Conservation (phyloP, 192 early-diverging fungal species). For the Rhizophagus clarus region DNA sequence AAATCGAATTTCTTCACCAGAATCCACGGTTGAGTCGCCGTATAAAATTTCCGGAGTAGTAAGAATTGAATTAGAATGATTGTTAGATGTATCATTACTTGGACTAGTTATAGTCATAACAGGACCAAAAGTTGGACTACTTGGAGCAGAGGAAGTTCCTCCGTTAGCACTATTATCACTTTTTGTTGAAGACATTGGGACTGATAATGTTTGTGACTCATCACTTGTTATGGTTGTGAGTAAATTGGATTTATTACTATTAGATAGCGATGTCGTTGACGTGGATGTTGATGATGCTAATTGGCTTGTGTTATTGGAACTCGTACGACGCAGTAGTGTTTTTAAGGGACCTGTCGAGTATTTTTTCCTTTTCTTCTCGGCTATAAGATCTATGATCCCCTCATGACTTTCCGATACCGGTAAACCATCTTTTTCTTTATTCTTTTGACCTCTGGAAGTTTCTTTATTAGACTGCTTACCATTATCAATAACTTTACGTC, state of each 20-base stretch:
- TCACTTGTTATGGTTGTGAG: conserved; percentile 1
- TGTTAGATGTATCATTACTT: conserved; percentile 33
- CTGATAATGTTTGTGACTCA: not conserved
- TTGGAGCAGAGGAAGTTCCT: not conserved
- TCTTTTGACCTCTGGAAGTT: not conserved
- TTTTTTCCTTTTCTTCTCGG: conserved; percentile 30
- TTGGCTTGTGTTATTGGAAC: conserved; percentile 14
- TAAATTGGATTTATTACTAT: not conserved
- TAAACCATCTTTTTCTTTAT: not conserved
- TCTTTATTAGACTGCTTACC: not conserved
- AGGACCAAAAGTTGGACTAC: conserved; percentile 17
- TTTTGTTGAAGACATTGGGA: not conserved
- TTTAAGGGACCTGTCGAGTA: conserved; percentile 26
- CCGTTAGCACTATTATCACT: not conserved
- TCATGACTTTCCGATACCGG: not conserved
- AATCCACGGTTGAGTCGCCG: conserved; percentile 56
- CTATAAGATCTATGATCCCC: not conserved
- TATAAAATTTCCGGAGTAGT: conserved; percentile 47
- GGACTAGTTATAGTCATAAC: conserved; percentile 24
- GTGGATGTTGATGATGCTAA: not conserved
- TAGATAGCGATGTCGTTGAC: not conserved
- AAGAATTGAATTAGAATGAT: conserved; percentile 7
- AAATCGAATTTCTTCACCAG: conserved; percentile 84
- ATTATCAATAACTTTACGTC: conserved; percentile 39
- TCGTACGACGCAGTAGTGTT: conserved; percentile 30